Evolutionary conservation across 345 rosid species (phyloP), one percentile per base, ranked within the genome.

Genomic region (Salix viminalis): DNA sequence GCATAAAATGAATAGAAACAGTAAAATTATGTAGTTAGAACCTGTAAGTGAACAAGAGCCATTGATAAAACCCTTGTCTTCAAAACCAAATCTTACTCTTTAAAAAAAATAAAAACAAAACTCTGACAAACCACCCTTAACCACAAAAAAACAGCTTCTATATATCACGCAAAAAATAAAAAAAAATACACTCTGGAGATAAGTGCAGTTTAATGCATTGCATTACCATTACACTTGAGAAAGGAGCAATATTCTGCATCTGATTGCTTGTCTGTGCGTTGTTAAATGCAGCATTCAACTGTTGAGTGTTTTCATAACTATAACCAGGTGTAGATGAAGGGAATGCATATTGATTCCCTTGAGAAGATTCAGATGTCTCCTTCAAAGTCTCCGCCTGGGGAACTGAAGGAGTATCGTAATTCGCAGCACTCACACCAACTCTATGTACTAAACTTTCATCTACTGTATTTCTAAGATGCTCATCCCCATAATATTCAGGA

Each of bases 191-290:
- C 19, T 21, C 48, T 74, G 37, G 46, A 2, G 14, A 71, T 5
- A 2, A 39, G 37, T 23, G 30, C 12, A 54, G 69, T 23, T 76
- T 68, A 37, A 10, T 34, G 58, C 44, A 42, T 10, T 15, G 50
- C 58, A 77, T 84, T 90, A 96, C 99, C 99, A 89, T 90, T 77
- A 91, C 90, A 83, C 82, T 89, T 62, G 98, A 82, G 80, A 93
- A 92, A 73, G 81, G 84, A 77, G 85, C 79, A 24, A 88, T 91
- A 82, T 86, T 89, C 84, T 88, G 98, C 81, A 90, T 76, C 79
- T 90, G 96, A 14, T 90, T 83, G 86, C 85, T 87, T 81, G 96
- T 79, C 78, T 87, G 92, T 21, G 82, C 72, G 23, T 90, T 87
- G 72, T 79, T 78, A 80, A 89, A 93, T 69, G 89, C 80, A 72